phyloP scores from a whole-genome alignment of 768 basidiomycete genomes.

The Hygrophorus pudorinus region DNA sequence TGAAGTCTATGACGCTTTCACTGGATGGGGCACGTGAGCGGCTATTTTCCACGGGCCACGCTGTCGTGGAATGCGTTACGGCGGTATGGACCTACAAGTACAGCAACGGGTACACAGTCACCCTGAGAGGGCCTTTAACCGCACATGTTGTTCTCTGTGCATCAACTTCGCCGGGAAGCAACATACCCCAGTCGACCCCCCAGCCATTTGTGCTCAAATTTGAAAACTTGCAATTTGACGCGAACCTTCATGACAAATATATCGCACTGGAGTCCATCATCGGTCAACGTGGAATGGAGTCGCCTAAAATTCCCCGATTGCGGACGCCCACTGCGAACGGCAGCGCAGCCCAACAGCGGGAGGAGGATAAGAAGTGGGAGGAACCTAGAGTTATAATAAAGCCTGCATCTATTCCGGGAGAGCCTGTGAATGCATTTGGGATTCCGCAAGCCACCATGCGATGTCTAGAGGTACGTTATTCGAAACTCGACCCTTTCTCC shows the following conservation, averaged over 20 bases:
- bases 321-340: constrained; percentile 16
- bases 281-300: constrained; percentile 36
- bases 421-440: constrained; percentile 82
- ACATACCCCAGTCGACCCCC: constrained; percentile 12
- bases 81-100: constrained; percentile 82
- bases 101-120: constrained; percentile 69
- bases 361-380: constrained; percentile 56
- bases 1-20: constrained; percentile 72
- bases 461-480: constrained; percentile 58
- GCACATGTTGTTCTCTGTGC: constrained; percentile 45
- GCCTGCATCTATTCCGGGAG: constrained; percentile 59
- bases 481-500: not conserved
- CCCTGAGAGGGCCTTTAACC: constrained; percentile 63
- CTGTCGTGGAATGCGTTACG: constrained; percentile 58
- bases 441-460: constrained; percentile 87
- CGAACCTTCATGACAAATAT: constrained; percentile 63
- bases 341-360: constrained; percentile 19
- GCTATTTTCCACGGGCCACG: constrained; percentile 30
- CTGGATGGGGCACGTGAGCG: constrained; percentile 73
- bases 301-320: constrained; percentile 27
- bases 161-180: constrained; percentile 14
- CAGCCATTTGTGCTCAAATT: constrained; percentile 44
- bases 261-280: constrained; percentile 55
- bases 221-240: constrained; percentile 66
- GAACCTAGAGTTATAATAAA: constrained; percentile 55